These are phyloP conservation scores for Gloeostereum incarnatum DNA, from an alignment of 768 basidiomycete genomes.

Conservation along the genomic window DNA sequence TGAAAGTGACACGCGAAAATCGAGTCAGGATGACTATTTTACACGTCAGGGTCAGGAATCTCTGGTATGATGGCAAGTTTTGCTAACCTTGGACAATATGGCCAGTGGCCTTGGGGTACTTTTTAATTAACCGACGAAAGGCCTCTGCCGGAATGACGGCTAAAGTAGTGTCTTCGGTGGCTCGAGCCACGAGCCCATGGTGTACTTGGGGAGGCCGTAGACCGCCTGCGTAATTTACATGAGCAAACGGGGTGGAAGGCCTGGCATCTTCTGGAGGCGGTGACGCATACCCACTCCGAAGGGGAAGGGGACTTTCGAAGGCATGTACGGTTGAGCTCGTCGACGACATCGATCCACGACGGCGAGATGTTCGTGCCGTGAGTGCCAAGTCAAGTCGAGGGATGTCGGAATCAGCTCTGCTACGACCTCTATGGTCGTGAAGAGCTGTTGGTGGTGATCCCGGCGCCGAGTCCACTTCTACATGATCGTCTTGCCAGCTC, in stretches of 20 bases:
- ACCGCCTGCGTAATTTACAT: too few species aligned
- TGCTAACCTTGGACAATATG: slow-evolving; percentile 84
- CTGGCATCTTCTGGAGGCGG: slow-evolving; percentile 2
- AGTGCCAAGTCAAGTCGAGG: slow-evolving; percentile 44
- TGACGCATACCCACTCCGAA: slow-evolving; percentile 8
- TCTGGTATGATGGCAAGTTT: too few species aligned
- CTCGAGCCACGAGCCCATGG: slow-evolving; percentile 82
- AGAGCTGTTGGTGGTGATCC: slow-evolving; percentile 13
- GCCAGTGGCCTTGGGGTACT: slow-evolving; percentile 94
- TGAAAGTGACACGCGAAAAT: slow-evolving; percentile 95
- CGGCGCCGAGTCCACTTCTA: slow-evolving; percentile 17
- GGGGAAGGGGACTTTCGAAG: neutral
- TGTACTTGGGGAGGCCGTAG: slow-evolving; percentile 29
- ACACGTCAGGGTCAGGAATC: slow-evolving; percentile 3
- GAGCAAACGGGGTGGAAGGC: slow-evolving; percentile 11
- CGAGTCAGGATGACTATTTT: slow-evolving; percentile 81
- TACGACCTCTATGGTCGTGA: slow-evolving; percentile 11
- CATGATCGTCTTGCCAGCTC: slow-evolving; percentile 75
- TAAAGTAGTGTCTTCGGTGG: slow-evolving; percentile 87
- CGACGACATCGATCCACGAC: slow-evolving; percentile 57
- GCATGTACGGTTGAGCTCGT: slow-evolving; percentile 50
- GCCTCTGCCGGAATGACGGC: slow-evolving; percentile 99
- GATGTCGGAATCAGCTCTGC: slow-evolving; percentile 54
- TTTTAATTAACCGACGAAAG: slow-evolving; percentile 87
- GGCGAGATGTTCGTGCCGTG: slow-evolving; percentile 19